Percentiles rank a stretch among this genome's conserved stretches.
These are phyloP conservation scores for Fusarium veterinarium DNA, from an alignment of 2,329 filamentous ascomycete genomes.

Conservation along the genomic window DNA sequence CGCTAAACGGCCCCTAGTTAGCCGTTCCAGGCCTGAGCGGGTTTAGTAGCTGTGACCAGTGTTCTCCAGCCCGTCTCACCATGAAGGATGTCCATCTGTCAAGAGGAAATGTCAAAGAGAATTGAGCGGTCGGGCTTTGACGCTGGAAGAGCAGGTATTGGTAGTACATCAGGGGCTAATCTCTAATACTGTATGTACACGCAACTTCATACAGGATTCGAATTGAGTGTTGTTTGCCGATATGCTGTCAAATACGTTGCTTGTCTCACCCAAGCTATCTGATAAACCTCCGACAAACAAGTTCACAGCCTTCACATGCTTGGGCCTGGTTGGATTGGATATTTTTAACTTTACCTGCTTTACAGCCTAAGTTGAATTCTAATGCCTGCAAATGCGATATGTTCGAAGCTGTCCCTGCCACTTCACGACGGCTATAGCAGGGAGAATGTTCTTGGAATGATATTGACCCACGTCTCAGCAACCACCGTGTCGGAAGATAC, in stretches of 20 bases:
- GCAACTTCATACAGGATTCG: constrained; percentile 2
- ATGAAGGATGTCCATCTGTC: constrained; percentile 12
- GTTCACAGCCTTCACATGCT: background rate
- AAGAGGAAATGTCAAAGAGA: background rate
- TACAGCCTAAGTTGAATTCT: background rate
- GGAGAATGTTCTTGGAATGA: constrained; percentile 32
- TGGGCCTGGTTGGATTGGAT: background rate
- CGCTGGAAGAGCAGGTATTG: constrained; percentile 3
- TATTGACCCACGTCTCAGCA: constrained; percentile 30
- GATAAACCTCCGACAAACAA: background rate
- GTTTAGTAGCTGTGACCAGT: constrained; percentile 17
- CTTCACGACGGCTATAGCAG: constrained; percentile 7
- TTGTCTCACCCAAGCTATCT: background rate
- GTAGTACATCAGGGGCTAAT: constrained; percentile 22
- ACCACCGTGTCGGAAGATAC: constrained; percentile 1
- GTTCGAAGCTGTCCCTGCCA: background rate
- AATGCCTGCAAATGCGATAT: background rate
- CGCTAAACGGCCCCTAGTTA: constrained; percentile 39
- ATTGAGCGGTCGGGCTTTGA: constrained; percentile 7
- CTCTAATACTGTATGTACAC: background rate
- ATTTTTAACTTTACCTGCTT: background rate
- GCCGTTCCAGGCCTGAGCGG: constrained; percentile 32
- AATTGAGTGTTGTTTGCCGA: constrained; percentile 3
- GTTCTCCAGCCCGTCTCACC: background rate
- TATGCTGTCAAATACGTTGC: background rate